Evolutionary conservation across 805 yeast genomes (phyloP).

Genomic region (Ogataea thermomethanolica): DNA sequence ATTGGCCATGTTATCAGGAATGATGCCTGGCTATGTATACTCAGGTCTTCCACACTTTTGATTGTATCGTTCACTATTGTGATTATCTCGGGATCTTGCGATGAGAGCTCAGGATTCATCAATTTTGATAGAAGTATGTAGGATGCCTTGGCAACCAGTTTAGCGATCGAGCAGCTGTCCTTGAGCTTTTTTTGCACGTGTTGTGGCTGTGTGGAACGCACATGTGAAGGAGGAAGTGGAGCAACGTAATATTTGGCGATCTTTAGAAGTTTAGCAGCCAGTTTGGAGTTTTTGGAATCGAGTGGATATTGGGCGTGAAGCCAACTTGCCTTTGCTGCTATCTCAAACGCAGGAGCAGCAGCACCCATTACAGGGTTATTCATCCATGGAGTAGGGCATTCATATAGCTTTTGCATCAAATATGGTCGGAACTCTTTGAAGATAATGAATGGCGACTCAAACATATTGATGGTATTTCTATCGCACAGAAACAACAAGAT

Average conservation of each 20-base stretch:
- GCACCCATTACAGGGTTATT: constrained; percentile 41
- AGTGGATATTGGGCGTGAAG: constrained; percentile 25
- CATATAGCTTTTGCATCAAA: constrained; percentile 35
- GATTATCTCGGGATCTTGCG: constrained; percentile 9
- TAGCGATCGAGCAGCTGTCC: constrained; percentile 6
- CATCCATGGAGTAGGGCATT: constrained; percentile 34
- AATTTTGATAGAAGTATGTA: constrained; percentile 8
- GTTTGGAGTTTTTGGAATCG: constrained; percentile 1
- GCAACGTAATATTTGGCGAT: constrained; percentile 16
- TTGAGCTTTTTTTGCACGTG: constrained; percentile 9
- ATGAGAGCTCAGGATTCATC: constrained; percentile 7
- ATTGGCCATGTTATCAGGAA: constrained; percentile 17
- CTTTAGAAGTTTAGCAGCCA: constrained; percentile 8
- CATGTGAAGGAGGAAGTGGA: constrained; percentile 17
- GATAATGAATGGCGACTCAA: constrained; percentile 41
- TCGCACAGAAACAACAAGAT: constrained; percentile 34
- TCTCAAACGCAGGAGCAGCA: constrained; percentile 34
- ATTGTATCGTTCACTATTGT: constrained; percentile 1
- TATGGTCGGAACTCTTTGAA: constrained; percentile 31
- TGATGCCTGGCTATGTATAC: constrained; percentile 12
- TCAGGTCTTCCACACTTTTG: constrained; percentile 7
- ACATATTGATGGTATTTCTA: constrained; percentile 20
- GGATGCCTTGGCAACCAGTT: constrained; percentile 9
- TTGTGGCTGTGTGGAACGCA: constrained; percentile 10
- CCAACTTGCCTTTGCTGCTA: constrained; percentile 36